Conservation (phyloP, 208 protist genomes). For the Wallacemonas sp. region DNA sequence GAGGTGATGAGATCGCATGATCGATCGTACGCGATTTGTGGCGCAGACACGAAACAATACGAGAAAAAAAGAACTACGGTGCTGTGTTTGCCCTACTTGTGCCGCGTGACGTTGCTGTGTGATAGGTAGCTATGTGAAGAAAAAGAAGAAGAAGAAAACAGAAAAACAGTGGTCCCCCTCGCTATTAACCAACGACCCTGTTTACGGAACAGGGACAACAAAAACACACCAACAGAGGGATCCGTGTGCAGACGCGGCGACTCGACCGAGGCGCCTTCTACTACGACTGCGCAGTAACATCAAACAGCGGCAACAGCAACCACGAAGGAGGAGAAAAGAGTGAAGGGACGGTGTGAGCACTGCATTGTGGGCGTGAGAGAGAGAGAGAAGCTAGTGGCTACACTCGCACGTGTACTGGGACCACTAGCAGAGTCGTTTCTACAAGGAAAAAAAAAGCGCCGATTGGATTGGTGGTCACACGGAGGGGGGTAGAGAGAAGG, state of each 20-base stretch:
- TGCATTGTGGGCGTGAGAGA: not conserved
- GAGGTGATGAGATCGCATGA: not conserved
- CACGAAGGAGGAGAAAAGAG: slow-evolving; percentile 6
- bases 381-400: slow-evolving; percentile 5
- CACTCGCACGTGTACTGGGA: too few relatives aligned
- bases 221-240: too few relatives aligned
- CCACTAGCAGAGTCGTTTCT: too few relatives aligned
- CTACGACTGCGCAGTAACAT: too few relatives aligned
- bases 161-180: not conserved
- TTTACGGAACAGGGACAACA: too few relatives aligned
- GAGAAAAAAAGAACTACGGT: slow-evolving; percentile 8
- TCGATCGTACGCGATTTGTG: too few relatives aligned
- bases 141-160: slow-evolving; percentile 14
- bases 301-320: too few relatives aligned
- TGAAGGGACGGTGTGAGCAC: slow-evolving; percentile 1
- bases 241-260: too few relatives aligned
- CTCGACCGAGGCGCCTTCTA: too few relatives aligned
- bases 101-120: not conserved
- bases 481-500: too few relatives aligned
- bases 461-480: not conserved
- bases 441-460: slow-evolving; percentile 5
- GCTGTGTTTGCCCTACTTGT: not conserved
- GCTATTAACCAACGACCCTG: too few relatives aligned
- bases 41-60: slow-evolving; percentile 5
- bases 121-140: slow-evolving; percentile 1